Evolutionary conservation across 208 protist genomes (phyloP).

Genomic region (Leishmania aethiopica): DNA sequence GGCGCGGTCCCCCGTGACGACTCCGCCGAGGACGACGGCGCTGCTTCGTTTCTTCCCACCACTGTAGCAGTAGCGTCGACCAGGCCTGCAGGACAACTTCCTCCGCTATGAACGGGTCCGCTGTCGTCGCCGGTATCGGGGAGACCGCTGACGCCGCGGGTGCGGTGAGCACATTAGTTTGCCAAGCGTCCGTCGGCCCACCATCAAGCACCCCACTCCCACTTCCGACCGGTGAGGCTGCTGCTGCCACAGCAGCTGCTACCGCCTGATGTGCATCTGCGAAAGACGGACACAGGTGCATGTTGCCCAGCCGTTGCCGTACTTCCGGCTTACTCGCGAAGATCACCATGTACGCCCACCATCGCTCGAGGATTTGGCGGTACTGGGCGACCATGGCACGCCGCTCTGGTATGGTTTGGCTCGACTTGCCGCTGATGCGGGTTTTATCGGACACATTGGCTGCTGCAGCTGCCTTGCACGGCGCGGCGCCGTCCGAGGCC

Average conservation of each 20-base stretch:
- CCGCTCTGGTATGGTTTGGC: constrained; percentile 6
- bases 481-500: background rate
- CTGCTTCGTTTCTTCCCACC: constrained; percentile 36
- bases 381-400: constrained; percentile 19
- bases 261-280: constrained; percentile 20
- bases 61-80: constrained; percentile 23
- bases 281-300: constrained; percentile 16
- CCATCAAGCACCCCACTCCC: background rate
- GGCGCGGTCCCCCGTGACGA: background rate
- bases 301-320: constrained; percentile 18
- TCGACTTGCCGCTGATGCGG: background rate
- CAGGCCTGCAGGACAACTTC: constrained; percentile 26
- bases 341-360: constrained; percentile 29
- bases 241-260: background rate
- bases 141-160: background rate
- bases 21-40: constrained; percentile 17
- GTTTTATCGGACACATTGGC: background rate
- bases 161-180: background rate
- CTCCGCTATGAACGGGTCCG: background rate
- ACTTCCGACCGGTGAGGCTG: background rate
- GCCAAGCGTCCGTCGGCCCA: background rate
- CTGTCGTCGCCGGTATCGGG: background rate
- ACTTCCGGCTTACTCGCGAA: constrained; percentile 26
- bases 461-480: background rate
- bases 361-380: constrained; percentile 28